Percentiles rank a stretch among this genome's conserved stretches.
Evolutionary conservation across 78 protist species (phyloP).

Genomic region (Dictyostelium brefeldianum): DNA sequence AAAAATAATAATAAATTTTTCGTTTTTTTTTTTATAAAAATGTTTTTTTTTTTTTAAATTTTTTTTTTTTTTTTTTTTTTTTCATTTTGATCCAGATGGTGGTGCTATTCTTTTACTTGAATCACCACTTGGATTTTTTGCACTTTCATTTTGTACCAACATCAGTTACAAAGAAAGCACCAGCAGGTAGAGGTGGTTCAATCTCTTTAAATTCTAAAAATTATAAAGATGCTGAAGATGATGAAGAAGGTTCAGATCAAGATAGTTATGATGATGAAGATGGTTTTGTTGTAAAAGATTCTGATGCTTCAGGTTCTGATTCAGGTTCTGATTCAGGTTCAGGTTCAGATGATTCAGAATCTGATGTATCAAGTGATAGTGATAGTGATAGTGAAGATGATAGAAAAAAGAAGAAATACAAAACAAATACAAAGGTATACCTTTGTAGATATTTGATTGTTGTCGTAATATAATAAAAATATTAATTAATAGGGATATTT

Average conservation of each 20-base stretch:
- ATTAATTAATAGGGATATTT: too few relatives aligned
- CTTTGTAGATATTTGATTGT: too few relatives aligned
- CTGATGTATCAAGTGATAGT: background rate
- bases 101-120: too few relatives aligned
- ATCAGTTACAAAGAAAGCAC: background rate
- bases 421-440: too few relatives aligned
- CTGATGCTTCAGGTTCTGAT: background rate
- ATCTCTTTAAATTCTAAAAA: slow-evolving; percentile 22
- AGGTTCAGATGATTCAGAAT: background rate
- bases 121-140: too few relatives aligned
- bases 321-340: background rate
- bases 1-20: too few relatives aligned
- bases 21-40: too few relatives aligned
- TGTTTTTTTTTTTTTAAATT: too few relatives aligned
- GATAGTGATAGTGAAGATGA: slow-evolving; percentile 2
- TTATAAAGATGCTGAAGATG: slow-evolving; percentile 18
- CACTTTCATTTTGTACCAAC: too few relatives aligned
- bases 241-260: slow-evolving; percentile 14
- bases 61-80: too few relatives aligned
- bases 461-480: too few relatives aligned
- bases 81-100: too few relatives aligned
- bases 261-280: slow-evolving; percentile 28
- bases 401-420: slow-evolving; percentile 34
- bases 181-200: background rate
- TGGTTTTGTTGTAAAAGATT: slow-evolving; percentile 47